These are phyloP conservation scores for Solanum pennellii DNA, from an alignment of 257 asterid genomes.

Conservation along the genomic window DNA sequence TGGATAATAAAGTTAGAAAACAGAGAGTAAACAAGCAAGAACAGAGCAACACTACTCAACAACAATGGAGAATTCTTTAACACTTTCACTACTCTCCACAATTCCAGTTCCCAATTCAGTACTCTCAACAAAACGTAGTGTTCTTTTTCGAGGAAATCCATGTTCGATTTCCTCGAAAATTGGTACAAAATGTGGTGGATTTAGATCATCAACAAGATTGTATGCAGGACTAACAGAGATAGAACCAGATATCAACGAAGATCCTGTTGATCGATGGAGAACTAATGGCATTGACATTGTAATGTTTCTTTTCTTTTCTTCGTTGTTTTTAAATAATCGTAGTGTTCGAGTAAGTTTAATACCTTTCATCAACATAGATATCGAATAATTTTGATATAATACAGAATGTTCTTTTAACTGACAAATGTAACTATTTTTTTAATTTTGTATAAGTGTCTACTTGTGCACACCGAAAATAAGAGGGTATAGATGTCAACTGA, in stretches of 20 bases:
- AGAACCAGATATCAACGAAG: constrained; percentile 81
- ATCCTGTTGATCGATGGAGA: constrained; percentile 65
- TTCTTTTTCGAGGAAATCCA: not conserved
- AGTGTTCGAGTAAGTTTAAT: not conserved
- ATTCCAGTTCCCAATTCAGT: constrained; percentile 23
- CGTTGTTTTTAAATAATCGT: not conserved
- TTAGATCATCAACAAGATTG: constrained; percentile 35
- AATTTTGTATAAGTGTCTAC: no score
- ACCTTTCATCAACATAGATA: not conserved
- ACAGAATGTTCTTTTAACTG: not conserved
- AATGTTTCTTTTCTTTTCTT: not conserved
- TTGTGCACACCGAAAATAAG: not conserved
- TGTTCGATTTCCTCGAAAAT: not conserved
- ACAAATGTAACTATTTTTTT: no score
- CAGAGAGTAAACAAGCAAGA: not conserved
- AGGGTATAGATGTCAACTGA: no score
- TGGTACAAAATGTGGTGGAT: constrained; percentile 6
- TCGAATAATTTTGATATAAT: not conserved
- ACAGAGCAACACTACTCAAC: not conserved
- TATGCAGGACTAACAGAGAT: constrained; percentile 57
- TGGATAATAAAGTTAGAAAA: not conserved
- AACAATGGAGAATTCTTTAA: constrained; percentile 43
- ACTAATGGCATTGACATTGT: constrained; percentile 66
- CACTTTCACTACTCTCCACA: constrained; percentile 24
- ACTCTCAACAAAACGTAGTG: constrained; percentile 5